Evolutionary conservation across 352 stramenopile species (phyloP), one percentile per base, ranked within the genome.

Genomic region (Phytophthora fragariae): DNA sequence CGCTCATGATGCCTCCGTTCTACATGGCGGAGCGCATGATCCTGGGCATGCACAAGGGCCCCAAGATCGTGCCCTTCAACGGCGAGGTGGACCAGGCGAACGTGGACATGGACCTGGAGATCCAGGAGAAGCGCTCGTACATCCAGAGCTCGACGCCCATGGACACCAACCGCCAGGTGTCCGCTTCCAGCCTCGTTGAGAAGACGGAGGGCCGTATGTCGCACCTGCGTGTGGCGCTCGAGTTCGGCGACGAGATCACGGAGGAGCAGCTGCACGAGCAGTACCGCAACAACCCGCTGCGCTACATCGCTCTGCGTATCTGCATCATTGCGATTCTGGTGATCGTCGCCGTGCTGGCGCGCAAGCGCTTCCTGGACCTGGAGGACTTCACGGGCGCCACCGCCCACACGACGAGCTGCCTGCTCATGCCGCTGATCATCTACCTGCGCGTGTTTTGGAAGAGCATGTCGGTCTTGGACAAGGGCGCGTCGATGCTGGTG

Each of bases 11-110:
- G 37, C 72, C 83, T 27, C 71, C 79, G 5, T 83, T 88, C 62
- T 90, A 72, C 77, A 76, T 87, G 31, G 44, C 76, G 12, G 81
- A 90, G 67, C 81, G 81, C 63, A 33, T 85, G 9, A 46, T 90
- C 19, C 62, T 89, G 8, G 81, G 81, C 50, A 85, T 89, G 79
- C 81, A 91, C 73, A 73, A 84, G 71, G 31, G 46, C 7, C 54
- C 59, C 11, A 3, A 19, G 2, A 68, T 68, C 35, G 62, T 68
- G 11, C 52, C 19, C 31, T 61, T 62, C 55, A 62, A 62, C 14
- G 39, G 37, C 17, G 53, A 76, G 29, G 60, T 37, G 14, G 67
- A 76, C 29, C 54, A 68, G 53, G 44, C 52, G 44, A 41, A 47
- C 3, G 60, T 66, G 46, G 55, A 69, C 60, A 35, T 65, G 35